A percentile compares a stretch with the other conserved stretches of the same genome.
Conservation (phyloP, 306 rosid genomes). For the Vigna radiata region DNA sequence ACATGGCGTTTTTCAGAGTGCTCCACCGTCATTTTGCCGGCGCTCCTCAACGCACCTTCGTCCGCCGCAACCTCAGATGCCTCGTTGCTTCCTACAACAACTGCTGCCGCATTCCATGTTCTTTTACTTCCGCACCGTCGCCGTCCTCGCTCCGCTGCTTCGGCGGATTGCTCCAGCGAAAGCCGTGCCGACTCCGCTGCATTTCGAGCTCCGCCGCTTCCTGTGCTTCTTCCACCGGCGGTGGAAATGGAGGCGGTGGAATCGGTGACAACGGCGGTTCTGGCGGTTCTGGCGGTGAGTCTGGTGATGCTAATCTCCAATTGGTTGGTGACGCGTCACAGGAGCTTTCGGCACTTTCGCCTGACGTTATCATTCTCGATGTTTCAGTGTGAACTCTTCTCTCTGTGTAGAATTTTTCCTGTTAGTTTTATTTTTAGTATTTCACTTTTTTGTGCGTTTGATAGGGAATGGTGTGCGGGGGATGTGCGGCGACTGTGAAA, state of each 20-base stretch:
- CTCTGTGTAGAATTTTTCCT: background rate
- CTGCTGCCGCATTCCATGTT: constrained; percentile 34
- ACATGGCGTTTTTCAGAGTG: constrained; percentile 59
- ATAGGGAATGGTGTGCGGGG: constrained; percentile 82
- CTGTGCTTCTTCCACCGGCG: constrained; percentile 61
- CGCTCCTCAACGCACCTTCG: constrained; percentile 48
- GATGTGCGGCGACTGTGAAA: constrained; percentile 91
- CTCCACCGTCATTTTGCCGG: constrained; percentile 55
- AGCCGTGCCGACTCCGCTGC: constrained; percentile 53
- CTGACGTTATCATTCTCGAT: constrained; percentile 85
- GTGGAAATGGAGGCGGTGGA: constrained; percentile 62
- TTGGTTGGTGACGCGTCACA: constrained; percentile 59
- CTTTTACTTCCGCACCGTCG: constrained; percentile 25
- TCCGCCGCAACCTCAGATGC: constrained; percentile 54
- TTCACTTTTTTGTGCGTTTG: constrained; percentile 23
- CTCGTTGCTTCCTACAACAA: constrained; percentile 30
- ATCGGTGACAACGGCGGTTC: constrained; percentile 56
- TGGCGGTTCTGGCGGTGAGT: constrained; percentile 55
- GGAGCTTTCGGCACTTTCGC: constrained; percentile 59
- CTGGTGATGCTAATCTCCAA: constrained; percentile 59
- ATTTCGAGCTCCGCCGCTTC: constrained; percentile 66
- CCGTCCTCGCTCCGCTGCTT: constrained; percentile 49
- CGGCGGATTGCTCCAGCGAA: constrained; percentile 39
- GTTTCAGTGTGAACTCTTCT: constrained; percentile 68
- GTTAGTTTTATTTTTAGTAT: constrained; percentile 8